Base-by-base conservation (phyloP, 1,284 basidiomycete genomes). In the Moesziomyces sp. region DNA sequence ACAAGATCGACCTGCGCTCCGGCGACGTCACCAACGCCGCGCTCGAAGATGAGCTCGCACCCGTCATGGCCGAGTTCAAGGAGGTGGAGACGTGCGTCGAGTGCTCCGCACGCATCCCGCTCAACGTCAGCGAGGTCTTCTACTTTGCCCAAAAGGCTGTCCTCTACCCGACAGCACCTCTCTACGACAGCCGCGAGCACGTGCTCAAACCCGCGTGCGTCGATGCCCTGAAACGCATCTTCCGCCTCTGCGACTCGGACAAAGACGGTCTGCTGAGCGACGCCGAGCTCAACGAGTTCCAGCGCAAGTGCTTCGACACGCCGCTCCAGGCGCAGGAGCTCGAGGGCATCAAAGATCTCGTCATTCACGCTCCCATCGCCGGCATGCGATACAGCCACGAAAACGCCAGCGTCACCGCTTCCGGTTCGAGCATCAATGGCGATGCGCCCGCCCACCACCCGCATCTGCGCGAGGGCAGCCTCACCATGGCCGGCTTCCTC, bases 91-190 rank as follows among this genome's bases (percentile, higher is more conserved):
- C 96, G 26, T 98, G 95, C 80, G 93, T 99, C 35, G 96, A 98
- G 86, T 97, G 94, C 84, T 96, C 93, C 11, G 94, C 95, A 0
- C 91, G 92, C 79, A 87, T 81, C 26, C 74, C 72, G 11, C 74
- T 81, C 91, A 99, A 99, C 85, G 92, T 99, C 52, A 95, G 94
- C 33, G 96, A 97, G 85, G 93, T 97, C n/a, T 97, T 99, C 86
- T 98, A 97, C 85, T 98, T 97, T 85, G 96, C 97, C 0, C 96
- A 97, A 85, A 98, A 97, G 84, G 97, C 97, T 6, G 97, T 99
- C 26, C 87, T 98, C 18, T 94, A 98, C 84, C 96, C 97, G 1
- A 97, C 95, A 6, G 96, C 97, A 8, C 96, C 96, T 5, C 86
- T 99, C 24, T 99, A 99, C 85, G 96, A 99, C 85, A 97, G 94